These are phyloP conservation scores for Metarhizium album DNA, from an alignment of 2,329 filamentous ascomycete genomes.

Conservation along the genomic window DNA sequence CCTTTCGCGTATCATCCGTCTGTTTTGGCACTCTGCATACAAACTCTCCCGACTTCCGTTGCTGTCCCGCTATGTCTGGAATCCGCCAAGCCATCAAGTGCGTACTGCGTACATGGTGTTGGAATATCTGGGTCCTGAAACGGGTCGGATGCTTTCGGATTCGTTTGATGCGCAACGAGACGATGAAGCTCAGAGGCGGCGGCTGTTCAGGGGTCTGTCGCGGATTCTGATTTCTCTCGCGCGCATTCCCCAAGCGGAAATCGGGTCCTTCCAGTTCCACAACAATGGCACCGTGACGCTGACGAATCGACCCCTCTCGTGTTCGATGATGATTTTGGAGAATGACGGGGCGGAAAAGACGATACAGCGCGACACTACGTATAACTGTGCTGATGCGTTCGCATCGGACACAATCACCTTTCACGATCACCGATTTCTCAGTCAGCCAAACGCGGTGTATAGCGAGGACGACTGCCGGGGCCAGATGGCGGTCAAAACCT, in stretches of 20 bases:
- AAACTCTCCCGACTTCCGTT: conserved; percentile 8
- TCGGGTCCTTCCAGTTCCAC: conserved; percentile 19
- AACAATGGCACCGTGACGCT: conserved; percentile 19
- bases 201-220: conserved; percentile 18
- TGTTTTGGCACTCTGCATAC: conserved; percentile 4
- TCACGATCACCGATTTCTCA: conserved; percentile 15
- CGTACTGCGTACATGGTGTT: conserved; percentile 16
- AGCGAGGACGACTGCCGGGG: conserved; percentile 12
- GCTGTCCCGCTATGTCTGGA: conserved; percentile 9
- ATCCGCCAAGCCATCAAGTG: background rate
- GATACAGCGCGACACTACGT: conserved; percentile 20
- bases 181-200: conserved; percentile 9
- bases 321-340: conserved; percentile 19
- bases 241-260: conserved; percentile 16
- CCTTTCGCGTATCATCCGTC: conserved; percentile 2
- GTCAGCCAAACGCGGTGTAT: conserved; percentile 14
- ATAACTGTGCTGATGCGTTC: conserved; percentile 17
- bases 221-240: conserved; percentile 18
- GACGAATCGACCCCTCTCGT: conserved; percentile 20
- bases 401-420: conserved; percentile 14
- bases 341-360: conserved; percentile 20
- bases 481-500: conserved; percentile 16
- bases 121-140: conserved; percentile 15
- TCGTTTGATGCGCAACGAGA: conserved; percentile 12
- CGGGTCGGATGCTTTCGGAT: conserved; percentile 18